A percentile compares a stretch with the other conserved stretches of the same genome.
Conservation (phyloP, 495 filamentous ascomycete species). For the Penicillium paxilli region DNA sequence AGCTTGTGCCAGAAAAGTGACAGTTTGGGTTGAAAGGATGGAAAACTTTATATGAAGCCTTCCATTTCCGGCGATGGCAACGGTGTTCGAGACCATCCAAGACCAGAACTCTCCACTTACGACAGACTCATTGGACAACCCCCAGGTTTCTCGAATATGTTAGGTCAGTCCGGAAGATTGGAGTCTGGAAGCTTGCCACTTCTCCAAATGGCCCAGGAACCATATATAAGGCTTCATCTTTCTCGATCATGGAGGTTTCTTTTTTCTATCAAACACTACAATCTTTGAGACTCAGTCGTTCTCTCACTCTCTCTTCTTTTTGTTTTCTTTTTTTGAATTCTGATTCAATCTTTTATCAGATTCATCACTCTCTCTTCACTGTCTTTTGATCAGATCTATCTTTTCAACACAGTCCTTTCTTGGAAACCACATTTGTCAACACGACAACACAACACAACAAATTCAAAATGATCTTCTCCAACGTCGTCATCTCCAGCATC, state of each 20-base stretch:
- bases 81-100: conserved; percentile 3
- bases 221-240: background rate
- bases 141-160: background rate
- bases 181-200: background rate
- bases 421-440: background rate
- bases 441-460: background rate
- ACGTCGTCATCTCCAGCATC: conserved; percentile 23
- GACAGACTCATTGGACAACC: conserved; percentile 4
- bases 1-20: background rate
- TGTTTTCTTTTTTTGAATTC: conserved; percentile 8
- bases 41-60: conserved; percentile 1
- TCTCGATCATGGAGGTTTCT: background rate
- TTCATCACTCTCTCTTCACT: conserved; percentile 13
- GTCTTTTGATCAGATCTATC: conserved; percentile 4
- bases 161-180: background rate
- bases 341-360: conserved; percentile 18
- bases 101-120: background rate
- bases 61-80: conserved; percentile 14
- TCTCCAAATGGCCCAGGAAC: conserved; percentile 3
- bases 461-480: conserved; percentile 23
- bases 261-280: conserved; percentile 6
- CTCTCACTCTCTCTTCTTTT: conserved; percentile 9
- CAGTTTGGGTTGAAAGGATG: background rate
- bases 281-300: conserved; percentile 3
- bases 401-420: background rate